Evolutionary conservation across 768 basidiomycete genomes (phyloP).

Genomic region (Clitopilus hobsonii): DNA sequence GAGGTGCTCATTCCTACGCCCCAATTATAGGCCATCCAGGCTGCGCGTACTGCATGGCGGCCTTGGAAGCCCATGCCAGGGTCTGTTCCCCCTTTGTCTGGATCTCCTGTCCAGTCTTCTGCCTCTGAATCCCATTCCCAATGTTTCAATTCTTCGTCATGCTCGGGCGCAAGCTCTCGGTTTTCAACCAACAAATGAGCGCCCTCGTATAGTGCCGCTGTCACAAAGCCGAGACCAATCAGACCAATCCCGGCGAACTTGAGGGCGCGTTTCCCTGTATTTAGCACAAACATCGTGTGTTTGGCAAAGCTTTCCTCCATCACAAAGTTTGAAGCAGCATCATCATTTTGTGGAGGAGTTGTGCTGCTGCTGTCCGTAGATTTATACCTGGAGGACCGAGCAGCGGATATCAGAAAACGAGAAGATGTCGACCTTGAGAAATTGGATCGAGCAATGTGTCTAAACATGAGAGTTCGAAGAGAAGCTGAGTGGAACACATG

Average conservation of each 20-base stretch:
- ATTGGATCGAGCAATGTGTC: conserved; percentile 1
- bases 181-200: conserved; percentile 65
- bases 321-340: conserved; percentile 5
- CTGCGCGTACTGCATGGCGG: conserved; percentile 57
- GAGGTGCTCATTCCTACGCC: conserved; percentile 38
- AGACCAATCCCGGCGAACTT: conserved; percentile 46
- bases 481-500: background rate
- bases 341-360: background rate
- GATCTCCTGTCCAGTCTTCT: conserved; percentile 58
- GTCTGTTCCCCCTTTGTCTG: conserved; percentile 62
- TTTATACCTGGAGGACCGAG: conserved; percentile 2
- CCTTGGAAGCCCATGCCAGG: conserved; percentile 58
- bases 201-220: conserved; percentile 46
- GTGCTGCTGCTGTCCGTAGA: conserved; percentile 5
- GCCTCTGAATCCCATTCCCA: conserved; percentile 70
- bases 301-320: conserved; percentile 23
- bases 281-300: conserved; percentile 32
- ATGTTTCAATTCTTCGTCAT: conserved; percentile 45
- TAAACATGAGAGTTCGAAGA: conserved; percentile 8
- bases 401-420: background rate
- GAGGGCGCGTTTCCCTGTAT: conserved; percentile 39
- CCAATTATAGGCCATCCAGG: conserved; percentile 73
- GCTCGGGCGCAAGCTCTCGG: conserved; percentile 38
- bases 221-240: conserved; percentile 37
- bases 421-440: background rate